These are phyloP conservation scores for Fusarium solani-melongenae DNA, from an alignment of 2,329 filamentous ascomycete species.

Conservation along the genomic window DNA sequence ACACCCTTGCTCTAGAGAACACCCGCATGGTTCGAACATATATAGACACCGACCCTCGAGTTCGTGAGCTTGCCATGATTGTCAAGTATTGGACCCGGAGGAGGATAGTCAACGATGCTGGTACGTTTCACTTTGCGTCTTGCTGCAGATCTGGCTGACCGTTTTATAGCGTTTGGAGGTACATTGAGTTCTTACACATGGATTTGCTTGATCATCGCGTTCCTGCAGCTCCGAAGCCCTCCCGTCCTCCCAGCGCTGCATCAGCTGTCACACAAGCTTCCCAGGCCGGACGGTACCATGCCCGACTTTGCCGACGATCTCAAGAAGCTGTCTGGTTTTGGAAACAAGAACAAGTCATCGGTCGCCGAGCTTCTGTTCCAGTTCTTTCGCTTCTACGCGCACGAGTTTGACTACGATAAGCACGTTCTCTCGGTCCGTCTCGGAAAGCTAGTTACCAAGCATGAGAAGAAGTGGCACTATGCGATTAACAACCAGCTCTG, in stretches of 20 bases:
- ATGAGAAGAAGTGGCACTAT: slow-evolving; percentile 89
- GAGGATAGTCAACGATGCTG: slow-evolving; percentile 94
- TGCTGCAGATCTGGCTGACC: slow-evolving; percentile 30
- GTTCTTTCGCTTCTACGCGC: slow-evolving; percentile 94
- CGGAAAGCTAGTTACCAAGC: slow-evolving; percentile 81
- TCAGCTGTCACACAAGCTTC: slow-evolving; percentile 63
- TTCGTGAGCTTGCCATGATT: slow-evolving; percentile 93
- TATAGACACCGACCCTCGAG: slow-evolving; percentile 89
- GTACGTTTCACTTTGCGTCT: slow-evolving; percentile 63
- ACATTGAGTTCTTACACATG: slow-evolving; percentile 98
- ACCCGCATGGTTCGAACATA: slow-evolving; percentile 98
- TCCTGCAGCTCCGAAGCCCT: slow-evolving; percentile 87
- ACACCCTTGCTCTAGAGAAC: slow-evolving; percentile 92
- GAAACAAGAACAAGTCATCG: slow-evolving; percentile 82
- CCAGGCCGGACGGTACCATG: slow-evolving; percentile 71
- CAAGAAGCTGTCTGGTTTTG: slow-evolving; percentile 77
- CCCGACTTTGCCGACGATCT: slow-evolving; percentile 91
- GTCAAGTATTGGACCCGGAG: slow-evolving; percentile 97
- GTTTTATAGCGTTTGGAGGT: slow-evolving; percentile 79
- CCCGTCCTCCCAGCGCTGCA: slow-evolving; percentile 89
- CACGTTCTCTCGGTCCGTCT: slow-evolving; percentile 86
- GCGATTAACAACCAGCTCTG: slow-evolving; percentile 85
- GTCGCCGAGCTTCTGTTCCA: slow-evolving; percentile 90
- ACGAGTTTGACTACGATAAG: slow-evolving; percentile 91
- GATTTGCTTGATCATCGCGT: slow-evolving; percentile 98